These are phyloP conservation scores for Xylariomycetidae sp. DNA, from an alignment of 2,329 filamentous ascomycete species.

Conservation along the genomic window DNA sequence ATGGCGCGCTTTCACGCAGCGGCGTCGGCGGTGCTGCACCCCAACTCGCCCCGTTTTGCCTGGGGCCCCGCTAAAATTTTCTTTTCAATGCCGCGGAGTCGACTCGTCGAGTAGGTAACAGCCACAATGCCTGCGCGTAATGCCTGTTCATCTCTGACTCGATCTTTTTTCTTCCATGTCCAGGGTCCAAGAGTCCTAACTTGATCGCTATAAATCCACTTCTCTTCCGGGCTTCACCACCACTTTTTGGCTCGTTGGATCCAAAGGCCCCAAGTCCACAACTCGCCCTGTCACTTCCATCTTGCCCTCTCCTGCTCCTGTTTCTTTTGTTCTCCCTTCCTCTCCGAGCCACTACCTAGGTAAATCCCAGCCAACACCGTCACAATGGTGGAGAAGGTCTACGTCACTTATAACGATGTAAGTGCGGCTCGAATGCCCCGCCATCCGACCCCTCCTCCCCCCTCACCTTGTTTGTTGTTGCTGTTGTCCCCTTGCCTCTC, in stretches of 20 bases:
- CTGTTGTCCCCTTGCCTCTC: too few species aligned
- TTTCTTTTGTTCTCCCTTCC: background rate
- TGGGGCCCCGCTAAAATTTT: conserved; percentile 3
- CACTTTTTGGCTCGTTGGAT: background rate
- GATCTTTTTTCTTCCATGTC: background rate
- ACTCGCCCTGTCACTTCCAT: background rate
- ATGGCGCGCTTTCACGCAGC: too few species aligned
- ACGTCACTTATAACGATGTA: conserved; percentile 90
- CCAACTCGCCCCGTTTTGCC: too few species aligned
- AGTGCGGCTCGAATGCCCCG: conserved; percentile 35
- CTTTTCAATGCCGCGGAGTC: too few species aligned
- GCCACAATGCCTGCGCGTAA: too few species aligned
- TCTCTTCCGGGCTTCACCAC: background rate
- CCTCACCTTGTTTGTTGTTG: too few species aligned
- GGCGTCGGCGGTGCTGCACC: too few species aligned
- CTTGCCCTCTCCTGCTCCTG: background rate
- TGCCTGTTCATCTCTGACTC: too few species aligned
- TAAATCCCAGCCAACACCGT: too few species aligned
- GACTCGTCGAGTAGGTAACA: too few species aligned
- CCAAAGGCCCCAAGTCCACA: too few species aligned
- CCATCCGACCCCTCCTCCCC: conserved; percentile 10
- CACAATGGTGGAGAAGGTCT: conserved; percentile 78
- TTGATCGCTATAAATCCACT: conserved; percentile 1
- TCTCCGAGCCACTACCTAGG: too few species aligned
- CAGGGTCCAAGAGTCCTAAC: conserved; percentile 9